These are phyloP conservation scores for Pseudogymnoascus verrucosus DNA, from an alignment of 2,329 filamentous ascomycete genomes.

Conservation along the genomic window DNA sequence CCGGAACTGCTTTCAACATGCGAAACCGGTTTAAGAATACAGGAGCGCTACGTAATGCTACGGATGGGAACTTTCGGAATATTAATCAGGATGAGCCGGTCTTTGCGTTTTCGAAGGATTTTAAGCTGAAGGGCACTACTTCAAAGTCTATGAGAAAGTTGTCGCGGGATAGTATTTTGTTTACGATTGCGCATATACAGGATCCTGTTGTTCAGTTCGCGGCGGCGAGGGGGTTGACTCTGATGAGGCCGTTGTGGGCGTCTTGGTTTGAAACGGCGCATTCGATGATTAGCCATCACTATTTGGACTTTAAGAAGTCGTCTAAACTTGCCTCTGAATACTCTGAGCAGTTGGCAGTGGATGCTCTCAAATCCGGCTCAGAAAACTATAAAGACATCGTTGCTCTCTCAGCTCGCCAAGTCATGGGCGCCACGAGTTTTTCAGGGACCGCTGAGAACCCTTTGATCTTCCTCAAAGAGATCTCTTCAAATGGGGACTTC, in stretches of 20 bases:
- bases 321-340: slow-evolving; percentile 61
- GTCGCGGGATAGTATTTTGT: slow-evolving; percentile 50
- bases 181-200: slow-evolving; percentile 71
- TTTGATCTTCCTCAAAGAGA: slow-evolving; percentile 76
- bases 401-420: slow-evolving; percentile 69
- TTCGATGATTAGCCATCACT: slow-evolving; percentile 67
- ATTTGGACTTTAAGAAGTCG: slow-evolving; percentile 62
- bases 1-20: slow-evolving; percentile 57
- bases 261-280: slow-evolving; percentile 60
- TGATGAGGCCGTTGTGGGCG: slow-evolving; percentile 73
- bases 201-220: slow-evolving; percentile 75
- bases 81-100: slow-evolving; percentile 75
- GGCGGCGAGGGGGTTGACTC: slow-evolving; percentile 63
- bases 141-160: slow-evolving; percentile 18
- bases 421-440: slow-evolving; percentile 71
- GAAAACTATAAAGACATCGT: slow-evolving; percentile 71
- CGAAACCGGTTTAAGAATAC: slow-evolving; percentile 62
- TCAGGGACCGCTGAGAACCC: slow-evolving; percentile 63
- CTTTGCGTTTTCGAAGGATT: slow-evolving; percentile 68
- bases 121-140: slow-evolving; percentile 39
- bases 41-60: slow-evolving; percentile 56
- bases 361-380: slow-evolving; percentile 67
- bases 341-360: slow-evolving; percentile 58
- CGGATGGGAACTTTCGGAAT: slow-evolving; percentile 58
- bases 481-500: slow-evolving; percentile 76